Evolutionary conservation across 164 flowering plant species (phyloP).

Genomic region (Warburgia ugandensis): DNA sequence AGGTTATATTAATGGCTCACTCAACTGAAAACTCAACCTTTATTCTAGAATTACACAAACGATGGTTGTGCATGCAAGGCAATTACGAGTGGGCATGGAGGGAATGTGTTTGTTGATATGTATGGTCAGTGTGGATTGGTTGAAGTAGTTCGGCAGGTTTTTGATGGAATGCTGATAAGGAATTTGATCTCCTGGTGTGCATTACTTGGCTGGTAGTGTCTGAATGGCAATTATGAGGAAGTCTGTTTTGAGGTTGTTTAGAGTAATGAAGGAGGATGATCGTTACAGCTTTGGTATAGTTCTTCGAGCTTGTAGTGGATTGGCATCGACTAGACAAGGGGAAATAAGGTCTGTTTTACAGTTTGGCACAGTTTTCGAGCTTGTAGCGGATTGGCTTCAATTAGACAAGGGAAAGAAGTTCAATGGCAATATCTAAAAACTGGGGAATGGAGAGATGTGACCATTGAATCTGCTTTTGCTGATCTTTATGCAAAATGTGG

Average conservation of each 20-base stretch:
- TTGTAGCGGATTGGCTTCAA: too few relatives aligned
- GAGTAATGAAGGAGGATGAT: slow-evolving; percentile 39
- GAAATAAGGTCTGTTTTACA: too few relatives aligned
- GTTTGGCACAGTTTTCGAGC: too few relatives aligned
- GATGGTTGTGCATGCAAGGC: slow-evolving; percentile 65
- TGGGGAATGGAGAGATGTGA: slow-evolving; percentile 48
- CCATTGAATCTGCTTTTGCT: slow-evolving; percentile 84
- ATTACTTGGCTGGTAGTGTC: slow-evolving; percentile 67
- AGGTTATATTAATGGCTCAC: too few relatives aligned
- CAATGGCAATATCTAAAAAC: slow-evolving; percentile 77
- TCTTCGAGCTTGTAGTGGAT: slow-evolving; percentile 79
- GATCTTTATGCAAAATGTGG: slow-evolving; percentile 91
- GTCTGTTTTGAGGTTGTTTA: slow-evolving; percentile 51
- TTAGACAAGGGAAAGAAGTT: slow-evolving; percentile 71
- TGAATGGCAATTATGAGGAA: slow-evolving; percentile 43
- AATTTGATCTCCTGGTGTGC: slow-evolving; percentile 79
- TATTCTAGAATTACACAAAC: slow-evolving; percentile 67
- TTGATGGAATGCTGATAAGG: slow-evolving; percentile 55
- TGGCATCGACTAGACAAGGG: too few relatives aligned
- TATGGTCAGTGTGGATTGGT: slow-evolving; percentile 67
- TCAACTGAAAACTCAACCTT: too few relatives aligned
- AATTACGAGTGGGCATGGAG: slow-evolving; percentile 35
- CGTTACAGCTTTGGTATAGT: slow-evolving; percentile 71
- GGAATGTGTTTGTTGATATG: slow-evolving; percentile 81
- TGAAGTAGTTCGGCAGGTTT: slow-evolving; percentile 40